Base-by-base conservation (phyloP, 108 stramenopile genomes). In the Skeletonema grethae region DNA sequence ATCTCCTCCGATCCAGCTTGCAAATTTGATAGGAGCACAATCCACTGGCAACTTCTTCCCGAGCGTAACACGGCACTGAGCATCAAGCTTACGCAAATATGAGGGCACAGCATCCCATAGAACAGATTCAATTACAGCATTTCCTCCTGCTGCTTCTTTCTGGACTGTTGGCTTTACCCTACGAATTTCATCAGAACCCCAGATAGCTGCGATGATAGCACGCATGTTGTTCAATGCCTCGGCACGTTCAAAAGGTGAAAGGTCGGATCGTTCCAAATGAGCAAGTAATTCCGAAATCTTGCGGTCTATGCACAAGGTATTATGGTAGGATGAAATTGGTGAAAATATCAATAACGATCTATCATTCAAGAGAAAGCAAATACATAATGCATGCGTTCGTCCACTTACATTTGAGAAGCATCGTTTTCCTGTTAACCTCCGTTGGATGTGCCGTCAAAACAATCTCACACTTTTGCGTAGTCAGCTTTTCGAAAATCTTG, bases 361-460 rank as follows among this genome's bases (percentile, higher is more conserved):
- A 56, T 65, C 25, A 63, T 64, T 25, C 69, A 31, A 7, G 58
- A 20, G 61, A 16, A 9, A 71, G 38, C 25, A 72, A 61, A 59
- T 12, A 1, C 45, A 43, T 11, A 38, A 38, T 28, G 22, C n/a
- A 68, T 12, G 12, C 4, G 15, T 62, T 29, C 63, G 57, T 20
- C 61, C 53, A 67, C 76, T 77, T 72, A 77, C 75, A 85, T 30
- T 85, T 85, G 30, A 64, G 58, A 41, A 93, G 66, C 57, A 89
- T 36, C 0, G 94, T 95, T 66, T 89, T 85, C 35, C 92, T 70
- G 73, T 93, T 92, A 35, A 92, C 89, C 84, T 98, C 96, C 12
- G 98, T 98, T 7, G 98, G 98, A 78, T 98, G 98, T 15, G 98
- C 98, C 48, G 98, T 98, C 64, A 98, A 81, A 13, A 98, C 96